Evolutionary conservation across 768 basidiomycete genomes (phyloP), one percentile per base, ranked within the genome.

Genomic region (Auricularia cornea): DNA sequence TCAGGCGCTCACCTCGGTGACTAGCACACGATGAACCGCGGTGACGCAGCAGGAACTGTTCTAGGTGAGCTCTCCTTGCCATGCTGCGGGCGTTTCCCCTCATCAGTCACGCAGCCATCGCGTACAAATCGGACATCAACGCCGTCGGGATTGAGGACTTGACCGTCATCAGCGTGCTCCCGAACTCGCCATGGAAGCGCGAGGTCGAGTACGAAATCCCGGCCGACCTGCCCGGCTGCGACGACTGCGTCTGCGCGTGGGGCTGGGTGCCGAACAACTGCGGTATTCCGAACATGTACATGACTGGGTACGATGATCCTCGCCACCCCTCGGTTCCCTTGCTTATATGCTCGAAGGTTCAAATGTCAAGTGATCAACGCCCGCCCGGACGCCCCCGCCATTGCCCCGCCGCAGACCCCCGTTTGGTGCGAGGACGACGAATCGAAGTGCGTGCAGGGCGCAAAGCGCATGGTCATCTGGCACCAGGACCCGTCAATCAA

Each of bases 241-340:
- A 59, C 23, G 62, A 59, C 10, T 63, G 62, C 38, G 32, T 59
- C n/a, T 63, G 62, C 48, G 62, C 40, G 10, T 63, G 57, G 57
- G 31, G 33, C 56, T 63, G 59, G 35, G 40, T 61, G 31, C 40
- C 35, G 6, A 60, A 40, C 20, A 40, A 38, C n/a, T 60, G 29
- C 59, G 57, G 62, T 14, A 32, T 38, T 26, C 35, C 57, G 28
- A 63, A 63, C 38, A 63, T 63, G 62, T 62, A 62, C 51, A 62
- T 62, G n/a, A 48, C 51, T n/a, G 56, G 32, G 12, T 63, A 29
- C 62, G 44, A 59, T 40, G n/a, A n/a, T n/a, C 28, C 35, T 44
- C 18, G 20, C 20, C 26, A 31, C n/a, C 6, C 23, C 16, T 6
- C 30, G 23, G 4, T n/a, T n/a, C n/a, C n/a, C n/a, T n/a, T n/a